Base-by-base conservation (phyloP, 2,329 filamentous ascomycete genomes). In the Colletotrichum spinosum region DNA sequence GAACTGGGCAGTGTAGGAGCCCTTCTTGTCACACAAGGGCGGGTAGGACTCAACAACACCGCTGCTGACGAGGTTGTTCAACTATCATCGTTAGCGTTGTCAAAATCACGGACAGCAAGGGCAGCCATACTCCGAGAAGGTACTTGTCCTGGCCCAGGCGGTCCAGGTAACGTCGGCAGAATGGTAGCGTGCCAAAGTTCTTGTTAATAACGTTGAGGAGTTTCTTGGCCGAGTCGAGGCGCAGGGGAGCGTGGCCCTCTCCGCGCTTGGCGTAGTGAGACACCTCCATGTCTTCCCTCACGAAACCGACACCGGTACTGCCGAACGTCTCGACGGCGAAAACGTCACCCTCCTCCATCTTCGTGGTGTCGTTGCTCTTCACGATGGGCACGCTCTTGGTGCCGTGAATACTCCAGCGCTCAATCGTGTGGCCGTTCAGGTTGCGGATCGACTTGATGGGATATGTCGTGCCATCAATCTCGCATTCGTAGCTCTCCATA, bases 61-160 rank as follows among this genome's bases (percentile, higher is more conserved):
- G 63, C 84, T 88, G 46, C 88, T 85, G 51, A 97, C 93, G 46
- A 97, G 84, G 74, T 90, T 95, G 80, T 97, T 97, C 77, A 97
- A 82, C 90, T 94, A 69, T 4, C 4, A 1, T 12, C 13, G 69
- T 81, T 71, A 73, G 73, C 58, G 10, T 41, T 53, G 7, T 13
- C 38, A 25, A 55, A 50, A 41, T 45, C 39, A 42, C 37, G 37
- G 53, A 81, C 81, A 9, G 12, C n/a, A 9, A 3, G n/a, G 9
- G 1, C 48, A 25, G 17, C 79, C 89, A 78, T 82, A 95, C 92
- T 50, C 94, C 94, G 8, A 97, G 84, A 42, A 97, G 86, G 76
- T 98, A 97, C 79, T 97, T 97, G 67, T 97, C 93, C 77, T 97
- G 92, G 34, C 95, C 94, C n/a, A 97, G 80, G 59, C 94, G 90